Evolutionary conservation across 78 protist species (phyloP).

Genomic region (Dictyostelium intermedium): DNA sequence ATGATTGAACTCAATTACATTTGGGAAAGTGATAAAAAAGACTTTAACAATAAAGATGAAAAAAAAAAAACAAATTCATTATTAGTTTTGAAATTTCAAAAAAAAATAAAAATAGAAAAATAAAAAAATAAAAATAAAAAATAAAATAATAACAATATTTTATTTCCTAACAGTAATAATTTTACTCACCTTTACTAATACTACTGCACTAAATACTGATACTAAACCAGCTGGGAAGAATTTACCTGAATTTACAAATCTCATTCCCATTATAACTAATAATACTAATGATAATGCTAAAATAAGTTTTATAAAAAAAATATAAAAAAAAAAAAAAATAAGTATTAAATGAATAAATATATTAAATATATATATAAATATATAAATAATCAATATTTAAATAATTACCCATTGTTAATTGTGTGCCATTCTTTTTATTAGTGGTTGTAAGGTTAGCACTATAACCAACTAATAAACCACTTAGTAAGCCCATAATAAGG

Average conservation of each 20-base stretch:
- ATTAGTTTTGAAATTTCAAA: too few species aligned
- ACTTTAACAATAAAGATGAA: too few species aligned
- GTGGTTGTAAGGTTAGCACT: not conserved
- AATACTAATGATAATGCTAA: constrained; percentile 22
- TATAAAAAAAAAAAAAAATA: not conserved
- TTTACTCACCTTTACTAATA: not conserved
- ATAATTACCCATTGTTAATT: constrained; percentile 56
- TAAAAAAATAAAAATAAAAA: too few species aligned
- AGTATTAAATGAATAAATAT: not conserved
- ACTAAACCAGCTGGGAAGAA: constrained; percentile 78
- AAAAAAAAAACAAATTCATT: too few species aligned
- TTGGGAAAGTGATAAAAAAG: not conserved
- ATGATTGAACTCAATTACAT: not conserved
- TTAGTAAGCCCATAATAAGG: constrained; percentile 17
- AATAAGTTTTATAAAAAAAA: not conserved
- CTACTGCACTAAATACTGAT: not conserved
- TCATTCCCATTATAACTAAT: constrained; percentile 34
- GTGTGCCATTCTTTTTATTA: constrained; percentile 39
- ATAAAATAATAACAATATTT: too few species aligned
- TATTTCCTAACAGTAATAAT: too few species aligned
- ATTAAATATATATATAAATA: not conserved
- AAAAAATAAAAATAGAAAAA: too few species aligned
- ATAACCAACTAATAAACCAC: constrained; percentile 10
- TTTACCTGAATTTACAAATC: constrained; percentile 50
- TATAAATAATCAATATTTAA: not conserved